A percentile compares a stretch with the other conserved stretches of the same genome.
Evolutionary conservation across 371 early-diverging fungal species (phyloP).

Genomic region (Mortierella sp.): DNA sequence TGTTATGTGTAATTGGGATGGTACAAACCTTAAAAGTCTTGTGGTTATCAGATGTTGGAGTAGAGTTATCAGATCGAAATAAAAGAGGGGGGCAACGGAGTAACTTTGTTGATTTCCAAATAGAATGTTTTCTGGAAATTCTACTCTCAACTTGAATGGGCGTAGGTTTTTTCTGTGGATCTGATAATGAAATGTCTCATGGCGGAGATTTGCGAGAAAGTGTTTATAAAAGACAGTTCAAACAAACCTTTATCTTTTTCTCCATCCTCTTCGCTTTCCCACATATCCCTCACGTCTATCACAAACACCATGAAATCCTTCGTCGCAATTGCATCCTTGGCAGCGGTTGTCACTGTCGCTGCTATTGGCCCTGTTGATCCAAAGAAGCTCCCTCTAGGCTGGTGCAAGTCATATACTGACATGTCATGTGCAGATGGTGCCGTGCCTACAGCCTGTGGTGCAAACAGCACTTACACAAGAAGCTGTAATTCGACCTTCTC

Average conservation of each 20-base stretch:
- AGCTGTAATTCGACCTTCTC: conserved; percentile 27
- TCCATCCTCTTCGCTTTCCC: not conserved
- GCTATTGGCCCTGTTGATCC: conserved; percentile 42
- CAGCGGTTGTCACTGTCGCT: conserved; percentile 19
- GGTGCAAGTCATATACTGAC: conserved; percentile 21
- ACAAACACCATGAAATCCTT: conserved; percentile 25
- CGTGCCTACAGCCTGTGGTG: conserved; percentile 19
- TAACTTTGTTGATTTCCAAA: too few species aligned
- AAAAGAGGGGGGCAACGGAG: too few species aligned
- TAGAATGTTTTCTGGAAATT: too few species aligned
- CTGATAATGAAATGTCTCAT: conserved; percentile 4
- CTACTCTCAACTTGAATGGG: too few species aligned
- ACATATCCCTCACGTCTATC: not conserved
- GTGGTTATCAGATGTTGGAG: too few species aligned
- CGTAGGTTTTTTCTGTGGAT: not conserved
- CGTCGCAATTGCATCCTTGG: conserved; percentile 13
- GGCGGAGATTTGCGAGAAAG: not conserved
- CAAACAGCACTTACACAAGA: conserved; percentile 14
- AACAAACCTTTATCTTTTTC: not conserved
- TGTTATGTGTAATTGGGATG: too few species aligned
- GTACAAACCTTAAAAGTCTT: too few species aligned
- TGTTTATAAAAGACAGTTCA: not conserved
- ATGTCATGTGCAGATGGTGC: conserved; percentile 2
- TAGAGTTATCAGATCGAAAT: too few species aligned
- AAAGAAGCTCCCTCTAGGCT: conserved; percentile 31